Evolutionary conservation across 331 rosid species (phyloP).

Genomic region (Rosa hybrid): DNA sequence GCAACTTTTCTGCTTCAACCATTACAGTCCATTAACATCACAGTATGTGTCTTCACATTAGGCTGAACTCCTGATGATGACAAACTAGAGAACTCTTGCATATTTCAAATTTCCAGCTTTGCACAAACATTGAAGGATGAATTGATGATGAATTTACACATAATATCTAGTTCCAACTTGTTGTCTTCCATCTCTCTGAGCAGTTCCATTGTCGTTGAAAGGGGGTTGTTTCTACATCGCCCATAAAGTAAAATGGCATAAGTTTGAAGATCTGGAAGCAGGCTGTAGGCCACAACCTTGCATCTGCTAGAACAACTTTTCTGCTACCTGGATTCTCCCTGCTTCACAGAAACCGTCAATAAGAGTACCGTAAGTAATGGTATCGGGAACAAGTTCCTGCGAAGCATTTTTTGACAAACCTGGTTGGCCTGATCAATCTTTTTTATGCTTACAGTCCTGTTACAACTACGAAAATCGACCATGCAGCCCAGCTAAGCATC

Average conservation of each 20-base stretch:
- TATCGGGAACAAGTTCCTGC: neutral
- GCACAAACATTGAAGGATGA: neutral
- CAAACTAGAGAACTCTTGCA: neutral
- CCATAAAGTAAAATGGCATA: neutral
- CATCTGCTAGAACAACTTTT: no score
- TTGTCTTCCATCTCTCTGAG: neutral
- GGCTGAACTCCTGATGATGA: neutral
- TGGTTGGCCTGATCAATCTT: neutral
- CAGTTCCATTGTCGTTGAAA: neutral
- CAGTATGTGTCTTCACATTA: neutral
- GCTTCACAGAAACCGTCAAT: neutral
- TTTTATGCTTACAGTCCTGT: neutral
- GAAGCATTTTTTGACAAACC: neutral
- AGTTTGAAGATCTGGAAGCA: no score
- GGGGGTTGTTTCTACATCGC: neutral
- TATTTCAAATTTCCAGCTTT: neutral
- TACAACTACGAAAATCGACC: neutral
- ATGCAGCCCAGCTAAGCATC: neutral
- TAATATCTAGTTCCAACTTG: neutral
- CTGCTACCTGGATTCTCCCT: neutral
- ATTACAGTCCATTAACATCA: neutral
- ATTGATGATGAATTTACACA: neutral
- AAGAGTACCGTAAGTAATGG: neutral
- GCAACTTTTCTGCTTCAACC: neutral
- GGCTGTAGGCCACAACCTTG: no score